Evolutionary conservation across 768 basidiomycete genomes (phyloP).

Genomic region (Suillus brevipes): DNA sequence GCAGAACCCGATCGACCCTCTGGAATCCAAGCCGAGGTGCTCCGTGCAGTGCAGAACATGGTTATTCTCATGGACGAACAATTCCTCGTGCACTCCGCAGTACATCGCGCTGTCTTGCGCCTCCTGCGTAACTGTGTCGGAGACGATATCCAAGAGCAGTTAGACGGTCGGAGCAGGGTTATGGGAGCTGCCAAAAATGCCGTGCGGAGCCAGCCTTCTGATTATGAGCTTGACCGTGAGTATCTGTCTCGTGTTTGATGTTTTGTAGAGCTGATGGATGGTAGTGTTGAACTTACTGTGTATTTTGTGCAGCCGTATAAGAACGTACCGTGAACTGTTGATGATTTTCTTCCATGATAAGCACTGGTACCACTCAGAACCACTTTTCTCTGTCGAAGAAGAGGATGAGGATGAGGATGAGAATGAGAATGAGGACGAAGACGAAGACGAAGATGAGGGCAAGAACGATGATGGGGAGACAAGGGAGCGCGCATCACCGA

Average conservation of each 20-base stretch:
- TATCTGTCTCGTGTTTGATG: slow-evolving; percentile 12
- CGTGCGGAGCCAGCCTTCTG: slow-evolving; percentile 71
- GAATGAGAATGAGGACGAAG: slow-evolving; percentile 60
- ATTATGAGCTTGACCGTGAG: slow-evolving; percentile 87
- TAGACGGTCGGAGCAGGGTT: slow-evolving; percentile 71
- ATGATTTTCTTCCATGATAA: slow-evolving; percentile 99
- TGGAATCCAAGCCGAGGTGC: slow-evolving; percentile 89
- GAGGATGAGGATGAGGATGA: slow-evolving; percentile 65
- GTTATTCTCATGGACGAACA: slow-evolving; percentile 90
- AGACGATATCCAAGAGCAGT: slow-evolving; percentile 86
- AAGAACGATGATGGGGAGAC: slow-evolving; percentile 8
- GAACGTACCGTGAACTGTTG: slow-evolving; percentile 83
- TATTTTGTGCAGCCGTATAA: slow-evolving; percentile 88
- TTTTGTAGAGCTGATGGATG: slow-evolving; percentile 10
- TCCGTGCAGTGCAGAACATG: slow-evolving; percentile 86
- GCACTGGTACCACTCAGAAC: slow-evolving; percentile 79
- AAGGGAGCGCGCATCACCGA: slow-evolving; percentile 49
- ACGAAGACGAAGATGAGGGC: slow-evolving; percentile 30
- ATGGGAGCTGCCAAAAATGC: slow-evolving; percentile 85
- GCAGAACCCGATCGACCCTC: slow-evolving; percentile 83
- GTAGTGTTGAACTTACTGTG: slow-evolving; percentile 90
- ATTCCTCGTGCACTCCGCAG: slow-evolving; percentile 88
- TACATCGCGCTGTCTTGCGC: slow-evolving; percentile 85
- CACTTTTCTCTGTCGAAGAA: slow-evolving; percentile 74
- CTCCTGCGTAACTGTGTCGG: slow-evolving; percentile 86